Evolutionary conservation across 1,139 yeast genomes (phyloP), one percentile per base, ranked within the genome.

Genomic region (Geotrichum australiense): DNA sequence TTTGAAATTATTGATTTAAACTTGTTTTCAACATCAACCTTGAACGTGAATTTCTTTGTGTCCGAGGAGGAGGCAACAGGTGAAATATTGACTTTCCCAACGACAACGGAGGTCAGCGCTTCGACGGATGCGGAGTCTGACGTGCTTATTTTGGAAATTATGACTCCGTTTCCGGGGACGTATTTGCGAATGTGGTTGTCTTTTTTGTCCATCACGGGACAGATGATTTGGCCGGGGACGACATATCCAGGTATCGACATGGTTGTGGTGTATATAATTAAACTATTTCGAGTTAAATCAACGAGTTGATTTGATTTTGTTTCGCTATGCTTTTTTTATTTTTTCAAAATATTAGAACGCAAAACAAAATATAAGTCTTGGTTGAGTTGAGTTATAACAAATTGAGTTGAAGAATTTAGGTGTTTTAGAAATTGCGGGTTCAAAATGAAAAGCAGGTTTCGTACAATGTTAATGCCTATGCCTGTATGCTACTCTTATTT

Each of bases 211-310:
- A 54, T 58, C 8, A 59, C 49, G 1, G 81, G 80, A 26, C 71
- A 69, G 25, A 73, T 62, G 10, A 74, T 67, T 51, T 86, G 95
- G 1, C 96, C 96, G 1, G 96, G 96, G 12, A 83, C 71, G 2
- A 77, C 87, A 31, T 57, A 58, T 21, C 64, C 62, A 14, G 73
- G 71, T 19, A 69, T 52, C 15, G 58, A 33, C 48, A 42, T 39
- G 27, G 22, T 16, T n/a, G 24, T 18, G 27, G 30, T 6, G 30
- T 10, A 3, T 4, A n/a, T n/a, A n/a, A n/a, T n/a, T n/a, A n/a
- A n/a, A n/a, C n/a, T n/a, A n/a, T n/a, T n/a, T n/a, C n/a, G n/a
- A n/a, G n/a, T n/a, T n/a, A n/a, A n/a, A n/a, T n/a, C n/a, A n/a
- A n/a, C n/a, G n/a, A n/a, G n/a, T n/a, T n/a, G n/a, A n/a, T n/a